phyloP scores from a whole-genome alignment of 1,284 basidiomycete species.

The Heterobasidion occidentale region DNA sequence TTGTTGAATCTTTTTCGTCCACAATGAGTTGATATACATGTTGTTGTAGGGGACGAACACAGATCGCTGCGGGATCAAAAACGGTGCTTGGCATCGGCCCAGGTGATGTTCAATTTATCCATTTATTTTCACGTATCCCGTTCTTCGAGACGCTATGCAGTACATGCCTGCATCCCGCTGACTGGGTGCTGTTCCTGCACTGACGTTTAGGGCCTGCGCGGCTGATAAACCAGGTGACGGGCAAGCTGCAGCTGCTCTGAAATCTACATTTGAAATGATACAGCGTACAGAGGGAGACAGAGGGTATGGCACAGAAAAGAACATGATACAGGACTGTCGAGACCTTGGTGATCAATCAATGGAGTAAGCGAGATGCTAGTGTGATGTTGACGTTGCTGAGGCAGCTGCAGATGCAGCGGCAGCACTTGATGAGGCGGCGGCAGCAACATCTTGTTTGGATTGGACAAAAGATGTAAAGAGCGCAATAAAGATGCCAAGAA shows the following conservation, averaged over 20 bases:
- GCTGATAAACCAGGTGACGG: conserved; percentile 84
- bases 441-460: conserved; percentile 6
- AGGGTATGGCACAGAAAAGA: neutral
- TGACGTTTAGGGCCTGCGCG: conserved; percentile 58
- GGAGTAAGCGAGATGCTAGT: no score
- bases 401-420: no score
- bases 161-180: neutral
- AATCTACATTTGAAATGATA: neutral
- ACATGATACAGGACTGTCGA: no score
- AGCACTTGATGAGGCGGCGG: conserved; percentile 10
- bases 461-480: conserved; percentile 12
- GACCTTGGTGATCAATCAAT: no score
- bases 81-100: conserved; percentile 92
- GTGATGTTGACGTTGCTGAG: neutral
- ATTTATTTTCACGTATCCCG: neutral
- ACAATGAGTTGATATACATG: neutral
- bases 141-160: neutral
- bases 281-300: neutral
- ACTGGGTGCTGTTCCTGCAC: neutral
- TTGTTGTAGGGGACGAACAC: conserved; percentile 65
- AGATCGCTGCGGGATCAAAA: conserved; percentile 77
- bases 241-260: conserved; percentile 72
- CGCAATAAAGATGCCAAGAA: conserved; percentile 9
- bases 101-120: conserved; percentile 32
- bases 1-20: no score